Conservation (phyloP, 2,329 filamentous ascomycete genomes). For the Rhynchosporium agropyri region DNA sequence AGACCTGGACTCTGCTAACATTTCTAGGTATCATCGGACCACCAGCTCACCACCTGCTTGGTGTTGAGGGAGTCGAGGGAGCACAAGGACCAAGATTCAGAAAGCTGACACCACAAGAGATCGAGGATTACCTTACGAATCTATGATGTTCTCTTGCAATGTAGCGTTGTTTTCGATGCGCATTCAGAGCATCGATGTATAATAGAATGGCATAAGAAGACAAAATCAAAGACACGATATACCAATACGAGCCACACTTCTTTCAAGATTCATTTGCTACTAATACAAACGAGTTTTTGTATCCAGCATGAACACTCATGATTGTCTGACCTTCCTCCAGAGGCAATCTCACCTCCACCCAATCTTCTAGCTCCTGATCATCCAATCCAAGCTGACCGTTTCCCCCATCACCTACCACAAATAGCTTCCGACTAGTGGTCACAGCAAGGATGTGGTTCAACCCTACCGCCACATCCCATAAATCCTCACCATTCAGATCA, state of each 20-base stretch:
- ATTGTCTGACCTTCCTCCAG: conserved; percentile 33
- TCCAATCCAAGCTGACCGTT: conserved; percentile 62
- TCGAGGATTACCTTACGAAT: conserved; percentile 99
- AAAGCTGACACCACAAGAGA: conserved; percentile 95
- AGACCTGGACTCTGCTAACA: conserved; percentile 30
- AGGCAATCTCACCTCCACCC: conserved; percentile 35
- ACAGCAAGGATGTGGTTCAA: conserved; percentile 61
- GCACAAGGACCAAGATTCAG: conserved; percentile 85
- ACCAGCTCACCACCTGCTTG: conserved; percentile 89
- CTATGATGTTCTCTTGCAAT: conserved; percentile 56
- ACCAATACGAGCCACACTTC: conserved; percentile 28
- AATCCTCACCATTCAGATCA: conserved; percentile 51
- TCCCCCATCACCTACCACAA: conserved; percentile 57
- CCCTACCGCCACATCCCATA: conserved; percentile 60
- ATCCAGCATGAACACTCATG: conserved; percentile 38
- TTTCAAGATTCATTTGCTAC: conserved; percentile 28
- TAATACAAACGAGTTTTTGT: conserved; percentile 42
- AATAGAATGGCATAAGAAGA: conserved; percentile 42
- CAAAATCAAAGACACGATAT: conserved; percentile 40
- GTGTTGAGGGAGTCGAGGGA: conserved; percentile 85
- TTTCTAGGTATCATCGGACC: conserved; percentile 85
- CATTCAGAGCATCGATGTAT: conserved; percentile 41
- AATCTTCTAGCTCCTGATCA: conserved; percentile 27
- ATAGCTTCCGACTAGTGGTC: conserved; percentile 53
- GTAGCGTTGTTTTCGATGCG: conserved; percentile 30